Base-by-base conservation (phyloP, 164 flowering plant genomes). In the Nelumbo lutea region DNA sequence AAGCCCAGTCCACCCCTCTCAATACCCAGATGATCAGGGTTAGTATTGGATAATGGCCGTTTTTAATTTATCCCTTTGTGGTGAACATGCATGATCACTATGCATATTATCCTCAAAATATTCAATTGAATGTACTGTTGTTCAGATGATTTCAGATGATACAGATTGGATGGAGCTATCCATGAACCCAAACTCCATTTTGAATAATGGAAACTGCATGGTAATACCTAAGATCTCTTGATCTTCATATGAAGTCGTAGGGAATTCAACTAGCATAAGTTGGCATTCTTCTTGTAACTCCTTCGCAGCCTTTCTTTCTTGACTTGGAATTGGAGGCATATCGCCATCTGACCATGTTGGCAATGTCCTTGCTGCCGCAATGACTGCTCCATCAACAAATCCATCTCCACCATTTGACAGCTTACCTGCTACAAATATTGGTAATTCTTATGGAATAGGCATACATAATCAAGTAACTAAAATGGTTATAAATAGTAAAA, bases 341-440 rank as follows among this genome's bases (percentile, higher is more conserved):
- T 90, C 98, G 60, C 96, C 84, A 64, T 91, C 96, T 65, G 93
- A 89, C 98, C 98, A 95, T 67, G 96, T 84, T 9, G 97, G 97
- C 78, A 90, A 68, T 56, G 97, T 84, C 81, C 97, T 81, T 72
- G 96, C 97, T 11, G 98, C 98, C 59, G 96, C 98, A 59, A 95
- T 78, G 46, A 95, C 88, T 4, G 98, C 96, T 70, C 98, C 98
- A 75, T 91, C 96, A 67, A 91, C 86, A 72, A 91, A 95, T 61
- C 72, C 65, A 65, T 84, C 89, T 51, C 80, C 90, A 46, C 70
- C 84, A 57, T 68, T 65, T 41, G 94, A 75, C 71, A 91, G 73
- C 68, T 71, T 72, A 72, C 84, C 97, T 91, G 87, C 68, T 45
- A 75, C 13, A 69, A 61, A 70, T 52, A 39, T 38, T 42, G 42